Evolutionary conservation across 2,329 filamentous ascomycete species (phyloP).

Genomic region (Cladophialophora chaetospira): DNA sequence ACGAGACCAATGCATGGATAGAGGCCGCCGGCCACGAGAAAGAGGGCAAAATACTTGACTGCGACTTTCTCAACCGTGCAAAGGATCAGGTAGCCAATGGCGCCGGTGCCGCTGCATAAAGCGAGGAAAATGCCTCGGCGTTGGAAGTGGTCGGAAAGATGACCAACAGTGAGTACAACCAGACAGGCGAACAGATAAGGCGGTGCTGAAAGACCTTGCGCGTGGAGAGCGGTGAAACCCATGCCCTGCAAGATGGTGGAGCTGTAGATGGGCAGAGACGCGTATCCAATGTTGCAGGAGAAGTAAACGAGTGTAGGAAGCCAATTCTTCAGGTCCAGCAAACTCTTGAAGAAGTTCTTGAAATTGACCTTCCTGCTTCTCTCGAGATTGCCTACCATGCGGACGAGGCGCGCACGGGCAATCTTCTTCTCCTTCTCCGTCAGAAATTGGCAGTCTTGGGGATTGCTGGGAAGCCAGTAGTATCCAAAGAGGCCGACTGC

Average conservation of each 20-base stretch:
- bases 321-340: conserved; percentile 52
- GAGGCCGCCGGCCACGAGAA: conserved; percentile 61
- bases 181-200: conserved; percentile 76
- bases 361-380: conserved; percentile 13
- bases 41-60: conserved; percentile 55
- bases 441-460: conserved; percentile 65
- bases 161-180: conserved; percentile 68
- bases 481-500: conserved; percentile 73
- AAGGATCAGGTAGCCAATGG: conserved; percentile 66
- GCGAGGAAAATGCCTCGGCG: conserved; percentile 66
- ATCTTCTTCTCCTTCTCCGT: conserved; percentile 66
- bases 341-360: conserved; percentile 36
- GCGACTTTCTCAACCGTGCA: conserved; percentile 56
- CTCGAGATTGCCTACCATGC: conserved; percentile 28
- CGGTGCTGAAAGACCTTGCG: conserved; percentile 77
- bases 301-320: conserved; percentile 58
- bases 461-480: conserved; percentile 73
- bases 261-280: conserved; percentile 65
- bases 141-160: conserved; percentile 66
- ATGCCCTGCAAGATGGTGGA: conserved; percentile 45
- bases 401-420: conserved; percentile 50
- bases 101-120: conserved; percentile 58
- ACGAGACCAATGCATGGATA: conserved; percentile 71
- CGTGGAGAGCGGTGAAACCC: conserved; percentile 24
- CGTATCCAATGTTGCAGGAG: conserved; percentile 65